Base-by-base conservation (phyloP, 108 stramenopile species). In the Schizochytrium sp. region DNA sequence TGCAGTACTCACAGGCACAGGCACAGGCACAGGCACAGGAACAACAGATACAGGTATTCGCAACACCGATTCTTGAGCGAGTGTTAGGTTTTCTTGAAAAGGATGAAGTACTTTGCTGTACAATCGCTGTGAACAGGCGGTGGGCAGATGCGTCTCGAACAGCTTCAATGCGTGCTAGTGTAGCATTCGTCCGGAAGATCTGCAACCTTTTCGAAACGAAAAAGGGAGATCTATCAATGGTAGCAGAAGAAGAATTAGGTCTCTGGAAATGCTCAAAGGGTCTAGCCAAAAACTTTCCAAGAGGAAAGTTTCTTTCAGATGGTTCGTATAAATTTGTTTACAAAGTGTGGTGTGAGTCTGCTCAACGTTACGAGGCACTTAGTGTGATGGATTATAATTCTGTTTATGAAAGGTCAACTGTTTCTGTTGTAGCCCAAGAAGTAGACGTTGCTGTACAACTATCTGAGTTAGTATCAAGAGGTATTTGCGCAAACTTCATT, bases 251-350 rank as follows among this genome's bases (percentile, higher is more conserved):
- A 2, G 64, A 69, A 5, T 15, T 69, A 44, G 42, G 42, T 8
- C 10, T 69, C 5, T 69, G 64, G 64, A 8, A 69, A 15, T 69
- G 64, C 3, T 38, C 64, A 8, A 44, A 38, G 12, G 64, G 64
- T 44, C 64, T 69, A 38, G 64, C 64, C 5, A 8, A 2, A 1
- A 69, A 69, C 2, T 69, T 69, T 38, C 64, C 64, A 69, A 7
- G 64, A 44, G 64, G 64, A 47, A 57, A 89, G 28, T 98, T 97
- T 87, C 92, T 99, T 3, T 93, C 95, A 12, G 96, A 97, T 83
- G 98, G 98, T 40, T 96, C 95, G 8, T 98, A 95, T 93, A 99
- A 99, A 92, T 90, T 91, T 46, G 97, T 98, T 19, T 97, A 93
- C 89, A 92, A 93, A 64, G 97, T 97, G 12, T 95, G 94, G 93